A percentile compares a stretch with the other conserved stretches of the same genome.
These are phyloP conservation scores for Codiaeum variegatum DNA, from an alignment of 441 rosid species.

Conservation along the genomic window DNA sequence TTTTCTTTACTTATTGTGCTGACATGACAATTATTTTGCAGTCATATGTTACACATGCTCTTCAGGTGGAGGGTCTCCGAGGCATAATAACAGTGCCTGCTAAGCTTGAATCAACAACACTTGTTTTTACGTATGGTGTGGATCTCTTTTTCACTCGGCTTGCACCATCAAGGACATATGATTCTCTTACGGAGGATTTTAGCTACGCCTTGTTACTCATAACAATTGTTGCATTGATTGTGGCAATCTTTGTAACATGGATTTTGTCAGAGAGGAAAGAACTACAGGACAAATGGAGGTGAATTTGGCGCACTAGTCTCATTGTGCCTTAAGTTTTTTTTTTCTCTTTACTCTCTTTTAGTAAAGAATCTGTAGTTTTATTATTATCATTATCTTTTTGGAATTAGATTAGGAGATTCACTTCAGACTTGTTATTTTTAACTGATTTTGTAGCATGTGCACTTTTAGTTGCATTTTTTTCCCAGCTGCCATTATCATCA, in stretches of 20 bases:
- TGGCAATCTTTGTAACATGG: constrained; percentile 88
- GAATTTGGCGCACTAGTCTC: constrained; percentile 19
- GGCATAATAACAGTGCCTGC: constrained; percentile 82
- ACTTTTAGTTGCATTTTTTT: constrained; percentile 10
- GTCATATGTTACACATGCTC: constrained; percentile 82
- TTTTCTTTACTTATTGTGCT: background rate
- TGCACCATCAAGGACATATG: constrained; percentile 97
- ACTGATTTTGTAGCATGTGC: constrained; percentile 20
- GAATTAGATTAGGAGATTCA: constrained; percentile 17
- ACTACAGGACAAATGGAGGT: constrained; percentile 89
- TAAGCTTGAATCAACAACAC: constrained; percentile 92
- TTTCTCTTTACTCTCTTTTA: background rate
- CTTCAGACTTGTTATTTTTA: constrained; percentile 22
- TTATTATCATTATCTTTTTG: constrained; percentile 15
- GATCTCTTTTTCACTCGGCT: constrained; percentile 91
- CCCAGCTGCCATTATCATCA: background rate
- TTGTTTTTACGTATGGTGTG: constrained; percentile 81
- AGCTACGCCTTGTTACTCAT: constrained; percentile 89
- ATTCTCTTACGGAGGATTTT: constrained; percentile 96
- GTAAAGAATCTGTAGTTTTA: background rate
- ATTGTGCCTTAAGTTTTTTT: constrained; percentile 14
- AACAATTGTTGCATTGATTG: constrained; percentile 81
- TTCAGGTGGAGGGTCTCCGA: constrained; percentile 79
- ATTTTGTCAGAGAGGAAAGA: constrained; percentile 88
- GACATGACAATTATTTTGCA: constrained; percentile 28